Evolutionary conservation across 306 rosid species (phyloP).

Genomic region (Psophocarpus tetragonolobus): DNA sequence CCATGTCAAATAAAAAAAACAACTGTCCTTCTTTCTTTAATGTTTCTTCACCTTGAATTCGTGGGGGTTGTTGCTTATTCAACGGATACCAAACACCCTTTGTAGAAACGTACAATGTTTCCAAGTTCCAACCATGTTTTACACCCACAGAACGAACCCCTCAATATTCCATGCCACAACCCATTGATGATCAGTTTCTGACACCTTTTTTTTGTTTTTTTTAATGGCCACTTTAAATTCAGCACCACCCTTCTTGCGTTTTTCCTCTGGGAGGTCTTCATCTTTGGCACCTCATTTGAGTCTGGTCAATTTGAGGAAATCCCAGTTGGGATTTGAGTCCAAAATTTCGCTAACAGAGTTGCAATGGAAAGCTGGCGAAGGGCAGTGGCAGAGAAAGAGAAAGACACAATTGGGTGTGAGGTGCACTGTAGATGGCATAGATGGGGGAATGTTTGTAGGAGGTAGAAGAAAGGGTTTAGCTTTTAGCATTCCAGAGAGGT

Average conservation of each 20-base stretch:
- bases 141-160: not conserved
- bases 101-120: not conserved
- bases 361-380: conserved; percentile 36
- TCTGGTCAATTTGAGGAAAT: conserved; percentile 17
- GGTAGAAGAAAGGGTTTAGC: conserved; percentile 27
- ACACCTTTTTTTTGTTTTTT: not conserved
- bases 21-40: not conserved
- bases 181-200: not conserved
- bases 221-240: conserved; percentile 49
- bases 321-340: conserved; percentile 45
- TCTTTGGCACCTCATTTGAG: conserved; percentile 35
- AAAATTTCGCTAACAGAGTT: conserved; percentile 16
- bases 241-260: conserved; percentile 23
- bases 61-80: conserved; percentile 2
- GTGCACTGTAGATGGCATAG: conserved; percentile 69
- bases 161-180: not conserved
- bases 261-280: not conserved
- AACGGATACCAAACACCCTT: conserved; percentile 35
- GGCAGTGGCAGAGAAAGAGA: conserved; percentile 16
- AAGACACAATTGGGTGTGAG: conserved; percentile 36
- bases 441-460: conserved; percentile 55
- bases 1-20: too few species aligned
- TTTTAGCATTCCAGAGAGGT: conserved; percentile 66
- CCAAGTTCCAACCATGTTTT: conserved; percentile 2
- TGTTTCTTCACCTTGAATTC: conserved; percentile 25